Base-by-base conservation (phyloP, 768 basidiomycete species). In the Psilocybe cubensis region DNA sequence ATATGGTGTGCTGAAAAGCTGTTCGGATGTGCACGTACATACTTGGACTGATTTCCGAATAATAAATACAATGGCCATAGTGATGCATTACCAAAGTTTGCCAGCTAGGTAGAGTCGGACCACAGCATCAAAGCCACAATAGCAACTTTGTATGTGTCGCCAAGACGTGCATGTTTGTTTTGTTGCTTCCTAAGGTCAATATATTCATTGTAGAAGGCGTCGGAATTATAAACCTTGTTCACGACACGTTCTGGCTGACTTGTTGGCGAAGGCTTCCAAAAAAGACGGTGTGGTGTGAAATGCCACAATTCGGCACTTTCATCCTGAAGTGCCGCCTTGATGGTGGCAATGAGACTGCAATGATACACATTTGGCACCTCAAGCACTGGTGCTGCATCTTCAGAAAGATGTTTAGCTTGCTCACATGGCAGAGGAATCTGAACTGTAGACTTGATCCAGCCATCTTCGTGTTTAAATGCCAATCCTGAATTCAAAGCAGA, bases 41-140 rank as follows among this genome's bases (percentile, higher is more conserved):
- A 76, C 54, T 81, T 80, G 1, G 73, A 77, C 12, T 72, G 65
- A 31, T 74, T 73, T 0, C 75, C 76, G 50, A 78, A 68, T 42
- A 58, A 74, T 0, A 72, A 33, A 54, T 81, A 82, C 0, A 76
- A 48, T 2, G 78, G 79, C 78, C 76, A 80, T 6, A 77, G 63
- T 0, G 65, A 62, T 0, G 74, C 68, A 23, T 50, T 66, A 0
- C 77, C 75, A 58, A 79, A 79, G 4, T 67, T 63, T 0, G 74
- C 56, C 10, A 77, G 66, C 54, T 74, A 72, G 0, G 74, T 78
- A 0, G 69, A 68, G 55, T 76, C 74, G 1, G 74, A 77, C 62
- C 67, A 74, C 9, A 72, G 57, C 62, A 73, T 72, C 1, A 72
- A 57, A 3, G 64, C 61, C 0, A 64, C 67, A 58, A 77, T 54